Conservation (phyloP, 2,329 filamentous ascomycete genomes). For the Colletotrichum endophyticum region DNA sequence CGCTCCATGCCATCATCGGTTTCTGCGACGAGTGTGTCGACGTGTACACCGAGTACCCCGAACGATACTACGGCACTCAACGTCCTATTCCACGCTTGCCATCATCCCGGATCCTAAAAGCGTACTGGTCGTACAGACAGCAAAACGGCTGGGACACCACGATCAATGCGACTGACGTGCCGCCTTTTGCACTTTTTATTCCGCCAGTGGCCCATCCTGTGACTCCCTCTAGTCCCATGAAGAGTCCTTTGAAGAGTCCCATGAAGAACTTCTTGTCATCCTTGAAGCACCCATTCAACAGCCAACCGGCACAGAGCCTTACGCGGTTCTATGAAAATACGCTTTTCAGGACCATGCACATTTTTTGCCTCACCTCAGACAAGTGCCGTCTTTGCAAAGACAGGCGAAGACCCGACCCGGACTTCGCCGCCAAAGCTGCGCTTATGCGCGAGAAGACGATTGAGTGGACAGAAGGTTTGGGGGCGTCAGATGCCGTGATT, state of each 20-base stretch:
- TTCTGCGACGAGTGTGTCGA: conserved; percentile 4
- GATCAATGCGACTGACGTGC: not conserved
- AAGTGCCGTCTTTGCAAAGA: not conserved
- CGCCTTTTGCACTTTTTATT: not conserved
- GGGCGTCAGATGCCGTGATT: not conserved
- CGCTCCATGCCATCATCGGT: not conserved
- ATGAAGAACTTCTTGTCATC: not conserved
- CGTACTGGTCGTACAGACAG: not conserved
- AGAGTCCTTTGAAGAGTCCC: not conserved
- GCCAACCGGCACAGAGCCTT: not conserved
- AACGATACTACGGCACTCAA: not conserved
- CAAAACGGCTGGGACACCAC: not conserved
- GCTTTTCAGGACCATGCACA: not conserved
- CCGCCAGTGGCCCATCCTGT: not conserved
- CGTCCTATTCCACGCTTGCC: not conserved
- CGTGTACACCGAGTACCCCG: not conserved
- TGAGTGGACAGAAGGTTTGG: not conserved
- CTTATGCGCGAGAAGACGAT: not conserved
- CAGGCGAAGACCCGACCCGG: not conserved
- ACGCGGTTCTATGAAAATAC: not conserved
- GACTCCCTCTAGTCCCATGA: not conserved
- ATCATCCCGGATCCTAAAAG: not conserved
- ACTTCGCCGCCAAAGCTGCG: not conserved
- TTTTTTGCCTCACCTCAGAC: not conserved
- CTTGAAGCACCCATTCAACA: not conserved